phyloP scores from a whole-genome alignment of 345 rosid species.

The Brassica napus region Da-Ae NC_063441.1:22954501-22955000 shows the following conservation, averaged over 20 bases:
- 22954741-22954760: constrained; percentile 57
- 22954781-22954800: constrained; percentile 80
- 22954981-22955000: constrained; percentile 67
- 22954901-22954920: constrained; percentile 99
- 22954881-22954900: constrained; percentile 82
- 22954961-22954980: constrained; percentile 74
- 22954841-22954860: constrained; percentile 88
- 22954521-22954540: constrained; percentile 31
- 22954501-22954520: constrained; percentile 34
- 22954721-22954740: constrained; percentile 39
- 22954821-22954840: constrained; percentile 96
- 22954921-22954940: constrained; percentile 97
- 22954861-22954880: constrained; percentile 96
- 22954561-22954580: constrained; percentile 40
- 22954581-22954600: constrained; percentile 42
- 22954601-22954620: constrained; percentile 59
- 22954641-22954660: constrained; percentile 71
- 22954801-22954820: constrained; percentile 92
- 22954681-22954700: constrained; percentile 40
- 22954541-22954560: constrained; percentile 33
- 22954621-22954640: constrained; percentile 64
- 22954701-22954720: constrained; percentile 36
- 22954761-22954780: constrained; percentile 91
- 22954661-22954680: constrained; percentile 66
- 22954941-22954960: constrained; percentile 90